A percentile compares a stretch with the other conserved stretches of the same genome.
Conservation (phyloP, 177 flowering plant species). For the Vitis hybrid region DNA sequence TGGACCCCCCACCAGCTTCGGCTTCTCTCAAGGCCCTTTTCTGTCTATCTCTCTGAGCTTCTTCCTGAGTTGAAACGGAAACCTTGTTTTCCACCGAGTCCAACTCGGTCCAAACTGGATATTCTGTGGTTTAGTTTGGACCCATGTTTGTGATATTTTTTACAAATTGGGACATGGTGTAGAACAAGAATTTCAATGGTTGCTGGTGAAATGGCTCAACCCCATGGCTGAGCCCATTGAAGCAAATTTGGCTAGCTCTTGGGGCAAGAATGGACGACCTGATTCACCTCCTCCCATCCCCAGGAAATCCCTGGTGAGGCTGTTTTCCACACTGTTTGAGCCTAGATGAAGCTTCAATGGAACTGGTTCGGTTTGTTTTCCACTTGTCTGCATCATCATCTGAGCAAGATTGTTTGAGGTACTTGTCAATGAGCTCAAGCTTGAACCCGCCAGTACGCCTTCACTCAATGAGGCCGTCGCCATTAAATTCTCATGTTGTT, state of each 20-base stretch:
- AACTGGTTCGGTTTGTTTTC: too few relatives aligned
- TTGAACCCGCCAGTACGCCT: not conserved
- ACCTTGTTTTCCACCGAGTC: not conserved
- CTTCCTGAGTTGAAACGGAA: not conserved
- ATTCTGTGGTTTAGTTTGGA: not conserved
- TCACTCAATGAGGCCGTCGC: too few relatives aligned
- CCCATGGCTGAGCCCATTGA: constrained; percentile 7
- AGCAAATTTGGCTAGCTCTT: constrained; percentile 7
- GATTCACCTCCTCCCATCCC: constrained; percentile 4
- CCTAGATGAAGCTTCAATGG: too few relatives aligned
- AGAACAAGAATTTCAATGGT: constrained; percentile 10
- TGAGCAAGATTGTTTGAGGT: not conserved
- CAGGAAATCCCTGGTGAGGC: constrained; percentile 9
- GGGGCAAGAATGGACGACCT: constrained; percentile 1
- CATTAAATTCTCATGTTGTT: too few relatives aligned
- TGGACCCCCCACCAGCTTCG: constrained; percentile 2
- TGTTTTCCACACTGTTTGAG: too few relatives aligned
- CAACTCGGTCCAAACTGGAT: not conserved
- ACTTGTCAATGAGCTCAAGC: not conserved
- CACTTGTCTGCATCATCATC: too few relatives aligned
- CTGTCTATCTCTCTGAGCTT: not conserved
- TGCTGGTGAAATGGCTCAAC: constrained; percentile 7
- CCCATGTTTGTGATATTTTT: not conserved
- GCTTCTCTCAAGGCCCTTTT: not conserved
- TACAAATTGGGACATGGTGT: not conserved